A percentile compares a stretch with the other conserved stretches of the same genome.
Evolutionary conservation across 768 basidiomycete genomes (phyloP).

Genomic region (Rhodotorula paludigena): DNA sequence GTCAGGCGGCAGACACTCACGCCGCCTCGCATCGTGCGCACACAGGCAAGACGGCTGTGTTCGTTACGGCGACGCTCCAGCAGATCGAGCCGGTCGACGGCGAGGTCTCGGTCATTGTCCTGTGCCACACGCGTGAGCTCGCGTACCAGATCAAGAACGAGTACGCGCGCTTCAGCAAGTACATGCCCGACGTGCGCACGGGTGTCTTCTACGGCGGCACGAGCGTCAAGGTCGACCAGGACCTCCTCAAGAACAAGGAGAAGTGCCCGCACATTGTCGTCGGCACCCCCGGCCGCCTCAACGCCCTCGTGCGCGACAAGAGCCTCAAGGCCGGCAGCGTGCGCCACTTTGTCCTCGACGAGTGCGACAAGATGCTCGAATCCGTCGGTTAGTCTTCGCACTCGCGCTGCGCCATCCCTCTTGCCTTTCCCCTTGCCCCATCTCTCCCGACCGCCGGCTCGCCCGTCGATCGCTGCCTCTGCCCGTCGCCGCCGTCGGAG

Average conservation of each 20-base stretch:
- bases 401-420: neutral
- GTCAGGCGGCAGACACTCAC: neutral
- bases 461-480: neutral
- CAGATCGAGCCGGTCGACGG: conserved; percentile 97
- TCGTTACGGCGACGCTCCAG: conserved; percentile 94
- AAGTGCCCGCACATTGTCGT: conserved; percentile 99
- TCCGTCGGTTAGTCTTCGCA: conserved; percentile 92
- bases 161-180: conserved; percentile 97
- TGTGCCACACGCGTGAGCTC: conserved; percentile 98
- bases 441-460: neutral
- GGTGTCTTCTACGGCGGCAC: conserved; percentile 97
- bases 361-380: conserved; percentile 99
- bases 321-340: conserved; percentile 88
- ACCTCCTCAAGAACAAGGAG: conserved; percentile 85
- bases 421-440: conserved; percentile 3
- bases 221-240: conserved; percentile 86
- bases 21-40: neutral
- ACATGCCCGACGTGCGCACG: conserved; percentile 98
- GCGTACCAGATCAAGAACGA: conserved; percentile 99
- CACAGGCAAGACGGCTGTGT: conserved; percentile 97
- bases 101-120: conserved; percentile 93
- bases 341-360: conserved; percentile 99
- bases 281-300: conserved; percentile 93
- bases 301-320: conserved; percentile 93
- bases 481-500: no score